Evolutionary conservation across 2,329 filamentous ascomycete species (phyloP).

Genomic region (Diaporthe helianthi): DNA sequence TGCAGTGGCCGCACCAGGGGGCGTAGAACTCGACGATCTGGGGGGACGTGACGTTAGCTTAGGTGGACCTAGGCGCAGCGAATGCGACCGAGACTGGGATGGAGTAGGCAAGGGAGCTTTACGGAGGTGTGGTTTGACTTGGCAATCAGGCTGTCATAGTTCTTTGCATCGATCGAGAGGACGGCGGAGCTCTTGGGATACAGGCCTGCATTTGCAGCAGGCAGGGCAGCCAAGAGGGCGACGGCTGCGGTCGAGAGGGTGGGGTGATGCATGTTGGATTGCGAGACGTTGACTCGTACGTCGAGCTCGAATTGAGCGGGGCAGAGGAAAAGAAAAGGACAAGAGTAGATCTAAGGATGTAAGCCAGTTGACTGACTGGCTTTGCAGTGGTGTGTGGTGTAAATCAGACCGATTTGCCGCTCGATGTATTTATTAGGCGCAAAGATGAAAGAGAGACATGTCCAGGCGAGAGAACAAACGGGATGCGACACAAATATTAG

Average conservation of each 20-base stretch:
- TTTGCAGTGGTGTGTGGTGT: neutral
- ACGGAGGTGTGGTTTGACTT: conserved; percentile 93
- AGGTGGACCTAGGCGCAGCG: neutral
- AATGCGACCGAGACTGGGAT: neutral
- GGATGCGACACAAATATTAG: neutral
- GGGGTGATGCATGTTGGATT: conserved; percentile 59
- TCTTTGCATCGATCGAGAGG: conserved; percentile 78
- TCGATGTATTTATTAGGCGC: neutral
- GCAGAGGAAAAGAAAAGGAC: neutral
- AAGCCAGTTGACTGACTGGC: neutral
- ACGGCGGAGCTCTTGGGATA: conserved; percentile 91
- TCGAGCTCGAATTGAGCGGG: neutral
- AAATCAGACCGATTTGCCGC: neutral
- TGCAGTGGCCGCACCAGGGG: conserved; percentile 96
- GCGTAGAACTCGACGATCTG: conserved; percentile 87
- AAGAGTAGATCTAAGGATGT: neutral
- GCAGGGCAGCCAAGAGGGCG: conserved; percentile 70
- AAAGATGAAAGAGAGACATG: conserved; percentile 31
- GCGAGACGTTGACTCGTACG: conserved; percentile 1
- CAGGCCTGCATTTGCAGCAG: conserved; percentile 67
- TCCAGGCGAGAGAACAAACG: conserved; percentile 23
- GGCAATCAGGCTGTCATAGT: conserved; percentile 82
- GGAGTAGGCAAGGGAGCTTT: conserved; percentile 45
- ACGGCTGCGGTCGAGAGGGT: conserved; percentile 63
- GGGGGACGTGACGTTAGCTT: conserved; percentile 9